Evolutionary conservation across 371 early-diverging fungal genomes (phyloP), one percentile per base, ranked within the genome.

Genomic region (Choanephora cucurbitarum): DNA sequence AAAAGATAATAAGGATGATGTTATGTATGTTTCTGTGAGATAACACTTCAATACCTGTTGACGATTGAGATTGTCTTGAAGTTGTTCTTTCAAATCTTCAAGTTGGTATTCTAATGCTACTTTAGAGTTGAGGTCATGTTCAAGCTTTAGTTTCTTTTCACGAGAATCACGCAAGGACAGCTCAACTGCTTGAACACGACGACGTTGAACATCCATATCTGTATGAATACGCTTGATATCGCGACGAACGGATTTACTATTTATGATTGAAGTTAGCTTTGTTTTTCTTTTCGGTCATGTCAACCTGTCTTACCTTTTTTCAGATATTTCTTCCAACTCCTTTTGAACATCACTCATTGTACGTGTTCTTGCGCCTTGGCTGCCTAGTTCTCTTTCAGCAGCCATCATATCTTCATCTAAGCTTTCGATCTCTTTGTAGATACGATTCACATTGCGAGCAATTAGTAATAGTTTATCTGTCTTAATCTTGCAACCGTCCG

Each of bases 331-430:
- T 15, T 82, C 83, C 10, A 82, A 60, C 49, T 91, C 90, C 15
- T 64, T 66, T 59, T 89, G 90, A 32, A 86, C 80, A 31, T 91
- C 91, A 3, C 79, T 79, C 5, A 84, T 57, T 0, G 89, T 91
- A 50, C 84, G 82, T 10, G 75, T 74, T 14, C 14, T 37, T 0
- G 87, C 84, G 0, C 91, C 90, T 0, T 87, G 64, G 1, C 63
- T 62, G 10, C 66, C 55, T 34, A 93, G 73, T 42, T 91, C 88
- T 0, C 65, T 67, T 63, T 88, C 84, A 10, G 88, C 51, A 0
- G 56, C 37, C 19, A 44, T 44, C 22, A 91, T 76, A 14, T 83
- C 85, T 1, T 62, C 42, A 0, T 57, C 53, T 1, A 82, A 60
- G 2, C 48, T 48, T 23, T 52, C 53, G 5, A 75, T 64, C 49